These are phyloP conservation scores for Mortierella sp. DNA, from an alignment of 371 early-diverging fungal genomes.

Conservation along the genomic window DNA sequence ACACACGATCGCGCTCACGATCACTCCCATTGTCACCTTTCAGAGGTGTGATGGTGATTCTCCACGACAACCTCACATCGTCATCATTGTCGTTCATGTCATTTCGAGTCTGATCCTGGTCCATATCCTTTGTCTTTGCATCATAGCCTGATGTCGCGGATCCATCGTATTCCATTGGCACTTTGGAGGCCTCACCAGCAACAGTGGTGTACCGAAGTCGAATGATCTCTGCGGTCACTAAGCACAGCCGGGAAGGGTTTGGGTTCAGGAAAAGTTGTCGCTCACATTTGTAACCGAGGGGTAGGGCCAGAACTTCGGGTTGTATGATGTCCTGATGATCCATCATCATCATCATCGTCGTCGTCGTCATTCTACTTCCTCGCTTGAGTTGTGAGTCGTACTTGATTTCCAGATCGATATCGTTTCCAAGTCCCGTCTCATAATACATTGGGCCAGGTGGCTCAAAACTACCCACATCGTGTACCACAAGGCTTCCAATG, in stretches of 20 bases:
- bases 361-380: not conserved
- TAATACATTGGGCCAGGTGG: not conserved
- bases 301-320: conserved; percentile 13
- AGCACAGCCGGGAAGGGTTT: not conserved
- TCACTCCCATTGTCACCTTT: not conserved
- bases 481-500: conserved; percentile 14
- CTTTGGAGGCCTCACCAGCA: not conserved
- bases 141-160: not conserved
- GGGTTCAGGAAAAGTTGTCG: conserved; percentile 2
- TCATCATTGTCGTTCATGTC: not conserved
- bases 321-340: not conserved
- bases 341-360: too few species aligned
- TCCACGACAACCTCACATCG: conserved; percentile 2
- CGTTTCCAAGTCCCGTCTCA: conserved; percentile 23
- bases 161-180: not conserved
- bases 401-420: conserved; percentile 16
- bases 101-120: not conserved
- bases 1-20: not conserved
- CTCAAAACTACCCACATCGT: conserved; percentile 17
- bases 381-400: not conserved
- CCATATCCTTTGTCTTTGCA: too few species aligned
- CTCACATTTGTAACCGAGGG: conserved; percentile 20
- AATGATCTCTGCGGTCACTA: conserved; percentile 11
- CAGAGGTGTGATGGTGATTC: not conserved
- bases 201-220: not conserved